phyloP scores from a whole-genome alignment of 768 basidiomycete species.

The Xerocomellus chrysenteron region DNA sequence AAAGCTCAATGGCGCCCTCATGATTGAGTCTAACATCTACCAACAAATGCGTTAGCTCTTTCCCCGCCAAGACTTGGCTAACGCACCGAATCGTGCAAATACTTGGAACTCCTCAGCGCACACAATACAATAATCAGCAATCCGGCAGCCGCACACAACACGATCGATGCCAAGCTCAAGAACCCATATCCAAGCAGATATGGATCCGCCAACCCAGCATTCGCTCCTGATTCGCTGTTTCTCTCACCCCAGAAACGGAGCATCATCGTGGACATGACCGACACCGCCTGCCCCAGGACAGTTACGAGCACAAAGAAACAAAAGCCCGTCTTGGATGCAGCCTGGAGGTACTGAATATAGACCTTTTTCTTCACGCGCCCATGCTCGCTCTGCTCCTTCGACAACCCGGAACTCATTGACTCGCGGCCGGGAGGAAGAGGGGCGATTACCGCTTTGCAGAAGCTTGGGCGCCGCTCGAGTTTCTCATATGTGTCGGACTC shows the following conservation, averaged over 20 bases:
- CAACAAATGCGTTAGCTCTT: not conserved
- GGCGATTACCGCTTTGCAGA: slow-evolving; percentile 54
- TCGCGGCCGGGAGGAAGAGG: slow-evolving; percentile 38
- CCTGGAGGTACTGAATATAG: slow-evolving; percentile 73
- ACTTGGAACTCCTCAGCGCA: slow-evolving; percentile 66
- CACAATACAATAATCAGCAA: slow-evolving; percentile 77
- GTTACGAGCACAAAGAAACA: slow-evolving; percentile 58
- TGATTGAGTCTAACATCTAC: slow-evolving; percentile 76
- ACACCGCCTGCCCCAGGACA: slow-evolving; percentile 53
- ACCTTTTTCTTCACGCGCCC: slow-evolving; percentile 77
- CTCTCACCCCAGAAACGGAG: slow-evolving; percentile 80
- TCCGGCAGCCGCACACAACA: slow-evolving; percentile 55
- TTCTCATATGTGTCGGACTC: slow-evolving; percentile 50
- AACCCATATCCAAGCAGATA: slow-evolving; percentile 66
- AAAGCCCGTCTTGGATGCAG: slow-evolving; percentile 76
- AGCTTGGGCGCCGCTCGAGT: slow-evolving; percentile 52
- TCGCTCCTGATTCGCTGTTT: slow-evolving; percentile 59
- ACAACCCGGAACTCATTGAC: slow-evolving; percentile 44
- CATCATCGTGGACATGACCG: slow-evolving; percentile 60
- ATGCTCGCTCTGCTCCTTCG: slow-evolving; percentile 72
- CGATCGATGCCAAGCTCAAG: slow-evolving; percentile 56
- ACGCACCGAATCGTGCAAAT: slow-evolving; percentile 73
- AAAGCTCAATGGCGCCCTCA: slow-evolving; percentile 81
- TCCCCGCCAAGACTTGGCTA: not conserved
- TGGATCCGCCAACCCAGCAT: slow-evolving; percentile 50